Evolutionary conservation across 2,329 filamentous ascomycete genomes (phyloP).

Genomic region (Trichoderma simmonsii): DNA sequence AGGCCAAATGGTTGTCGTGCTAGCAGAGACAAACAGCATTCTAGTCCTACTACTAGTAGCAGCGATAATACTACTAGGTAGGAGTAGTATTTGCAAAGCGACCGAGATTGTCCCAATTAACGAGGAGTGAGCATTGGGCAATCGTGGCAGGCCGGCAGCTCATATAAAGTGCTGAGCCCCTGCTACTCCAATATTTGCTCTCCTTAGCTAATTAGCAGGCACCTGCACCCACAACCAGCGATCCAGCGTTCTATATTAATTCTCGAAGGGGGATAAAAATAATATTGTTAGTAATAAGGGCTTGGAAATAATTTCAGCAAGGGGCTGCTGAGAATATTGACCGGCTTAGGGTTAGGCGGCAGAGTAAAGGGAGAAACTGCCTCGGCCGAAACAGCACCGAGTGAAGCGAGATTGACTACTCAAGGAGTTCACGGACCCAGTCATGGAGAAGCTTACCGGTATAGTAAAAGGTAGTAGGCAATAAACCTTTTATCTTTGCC

Average conservation of each 20-base stretch:
- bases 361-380: background rate
- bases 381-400: background rate
- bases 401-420: constrained; percentile 10
- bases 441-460: background rate
- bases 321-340: background rate
- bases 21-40: background rate
- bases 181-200: background rate
- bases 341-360: background rate
- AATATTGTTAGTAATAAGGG: background rate
- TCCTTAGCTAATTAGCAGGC: background rate
- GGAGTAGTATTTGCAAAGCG: background rate
- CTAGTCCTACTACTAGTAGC: too few relatives aligned
- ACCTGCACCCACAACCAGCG: background rate
- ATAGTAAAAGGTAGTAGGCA: background rate
- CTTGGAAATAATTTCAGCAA: background rate
- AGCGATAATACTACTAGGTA: too few relatives aligned
- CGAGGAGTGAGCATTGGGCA: background rate
- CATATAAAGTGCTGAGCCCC: background rate
- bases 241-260: background rate
- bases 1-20: background rate
- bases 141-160: background rate
- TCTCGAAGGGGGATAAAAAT: background rate
- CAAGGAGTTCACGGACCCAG: background rate
- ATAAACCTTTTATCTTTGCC: background rate
- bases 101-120: background rate